Percentiles rank a stretch among this genome's conserved stretches.
Evolutionary conservation across 495 filamentous ascomycete genomes (phyloP).

Genomic region (Penicillium cinerascens): DNA sequence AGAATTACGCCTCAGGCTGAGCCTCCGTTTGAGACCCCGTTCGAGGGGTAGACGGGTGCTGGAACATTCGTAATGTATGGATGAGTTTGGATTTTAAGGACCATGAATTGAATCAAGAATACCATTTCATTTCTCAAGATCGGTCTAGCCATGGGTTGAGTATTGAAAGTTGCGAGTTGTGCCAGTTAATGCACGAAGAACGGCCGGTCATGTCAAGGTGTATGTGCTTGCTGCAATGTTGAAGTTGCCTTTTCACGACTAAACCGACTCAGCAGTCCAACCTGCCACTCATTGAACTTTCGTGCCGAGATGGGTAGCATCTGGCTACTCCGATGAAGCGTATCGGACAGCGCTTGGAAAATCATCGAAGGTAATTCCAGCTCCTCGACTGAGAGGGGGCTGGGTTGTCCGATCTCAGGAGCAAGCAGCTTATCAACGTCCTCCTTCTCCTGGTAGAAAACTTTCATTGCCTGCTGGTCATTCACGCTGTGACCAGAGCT

Average conservation of each 20-base stretch:
- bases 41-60: constrained; percentile 38
- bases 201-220: neutral
- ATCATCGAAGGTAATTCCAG: constrained; percentile 53
- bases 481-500: constrained; percentile 27
- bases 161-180: too few species aligned
- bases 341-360: constrained; percentile 38
- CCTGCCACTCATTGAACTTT: constrained; percentile 60
- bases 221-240: neutral
- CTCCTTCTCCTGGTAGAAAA: constrained; percentile 54
- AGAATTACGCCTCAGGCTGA: constrained; percentile 85
- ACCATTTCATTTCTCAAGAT: neutral
- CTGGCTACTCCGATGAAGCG: constrained; percentile 47
- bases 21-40: constrained; percentile 59
- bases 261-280: constrained; percentile 57
- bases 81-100: neutral
- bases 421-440: constrained; percentile 55
- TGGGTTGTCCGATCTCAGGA: constrained; percentile 38
- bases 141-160: too few species aligned
- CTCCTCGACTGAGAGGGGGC: constrained; percentile 59
- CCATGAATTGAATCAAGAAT: neutral
- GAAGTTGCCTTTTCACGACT: constrained; percentile 5
- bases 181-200: neutral
- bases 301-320: constrained; percentile 55
- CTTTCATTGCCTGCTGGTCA: constrained; percentile 58
- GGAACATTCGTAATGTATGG: neutral